Evolutionary conservation across 768 basidiomycete genomes (phyloP), one percentile per base, ranked within the genome.

Genomic region (Pleurotus ostreatus): DNA sequence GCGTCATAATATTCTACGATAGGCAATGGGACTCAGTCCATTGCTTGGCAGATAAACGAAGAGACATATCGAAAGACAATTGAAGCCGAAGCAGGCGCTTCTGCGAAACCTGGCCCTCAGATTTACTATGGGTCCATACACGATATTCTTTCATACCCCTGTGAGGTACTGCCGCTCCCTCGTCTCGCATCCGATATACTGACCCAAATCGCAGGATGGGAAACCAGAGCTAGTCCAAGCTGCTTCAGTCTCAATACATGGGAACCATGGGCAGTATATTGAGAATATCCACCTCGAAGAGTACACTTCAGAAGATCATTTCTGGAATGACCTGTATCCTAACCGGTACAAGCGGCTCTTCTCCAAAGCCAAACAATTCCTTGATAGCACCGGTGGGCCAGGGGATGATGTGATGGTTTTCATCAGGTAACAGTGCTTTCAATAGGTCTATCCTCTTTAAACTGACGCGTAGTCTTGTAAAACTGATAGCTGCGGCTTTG

Each of bases 11-110:
- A 34, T 4, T 11, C 46, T 37, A 15, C 9, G 13, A 54, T 70
- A 90, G 93, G 94, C 2, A 96, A 97, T 65, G 95, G 96, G 1
- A 98, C 96, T 0, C 96, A 99, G 68, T 85, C 92, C 1, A 85
- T 98, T 34, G 81, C 78, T 0, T 96, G 93, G 92, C 85, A 89
- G 55, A 87, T 98, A 57, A 98, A 98, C 60, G 91, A 92, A 64
- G 91, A 94, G 60, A 83, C 88, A 0, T 86, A 92, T 67, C 80
- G 84, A 12, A 79, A 85, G 61, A 80, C 78, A 2, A 78, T 92
- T 0, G 84, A 87, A 64, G 68, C 66, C 2, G 80, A 81, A 60
- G 76, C 61, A 25, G 81, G 73, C 3, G 64, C 66, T 0, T 60
- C 68, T 3, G 12, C 60, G 1, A 78, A 76, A 48, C 68, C 69